Evolutionary conservation across 192 early-diverging fungal species (phyloP).

Genomic region (Cladochytrium replicatum): DNA sequence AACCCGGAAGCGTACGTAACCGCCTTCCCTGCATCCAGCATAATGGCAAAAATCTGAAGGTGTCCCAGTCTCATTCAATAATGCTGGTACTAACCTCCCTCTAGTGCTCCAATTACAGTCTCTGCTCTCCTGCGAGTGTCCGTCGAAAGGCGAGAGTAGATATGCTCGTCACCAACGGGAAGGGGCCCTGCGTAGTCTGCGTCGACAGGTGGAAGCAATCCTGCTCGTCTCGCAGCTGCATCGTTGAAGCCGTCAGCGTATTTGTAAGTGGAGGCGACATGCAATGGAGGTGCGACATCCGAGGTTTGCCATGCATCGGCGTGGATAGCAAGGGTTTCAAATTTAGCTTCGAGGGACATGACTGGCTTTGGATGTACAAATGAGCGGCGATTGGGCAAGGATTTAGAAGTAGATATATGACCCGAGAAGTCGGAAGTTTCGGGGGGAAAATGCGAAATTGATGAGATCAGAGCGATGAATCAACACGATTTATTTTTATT

Average conservation of each 20-base stretch:
- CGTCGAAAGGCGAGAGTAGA: constrained; percentile 38
- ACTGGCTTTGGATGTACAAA: too few relatives aligned
- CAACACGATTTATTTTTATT: too few relatives aligned
- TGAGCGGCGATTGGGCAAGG: too few relatives aligned
- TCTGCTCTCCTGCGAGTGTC: constrained; percentile 40
- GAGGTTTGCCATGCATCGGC: constrained; percentile 33
- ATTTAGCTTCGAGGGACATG: too few relatives aligned
- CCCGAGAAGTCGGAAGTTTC: too few relatives aligned
- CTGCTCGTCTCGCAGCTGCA: constrained; percentile 16
- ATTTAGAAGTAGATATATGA: too few relatives aligned
- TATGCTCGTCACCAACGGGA: too few relatives aligned
- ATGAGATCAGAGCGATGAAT: too few relatives aligned
- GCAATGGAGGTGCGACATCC: constrained; percentile 44
- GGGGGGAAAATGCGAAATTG: too few relatives aligned
- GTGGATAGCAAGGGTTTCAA: constrained; percentile 46
- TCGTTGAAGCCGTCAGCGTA: constrained; percentile 20
- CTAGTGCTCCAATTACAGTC: constrained; percentile 39
- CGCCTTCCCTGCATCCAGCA: constrained; percentile 32
- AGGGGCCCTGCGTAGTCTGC: neutral
- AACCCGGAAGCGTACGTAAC: constrained; percentile 53
- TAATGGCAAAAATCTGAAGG: too few relatives aligned
- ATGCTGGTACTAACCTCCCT: constrained; percentile 22
- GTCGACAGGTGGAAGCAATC: constrained; percentile 1
- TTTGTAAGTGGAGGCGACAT: constrained; percentile 46
- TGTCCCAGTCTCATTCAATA: too few relatives aligned